Evolutionary conservation across 1,284 basidiomycete species (phyloP).

Genomic region (Papiliotrema flavescens): DNA sequence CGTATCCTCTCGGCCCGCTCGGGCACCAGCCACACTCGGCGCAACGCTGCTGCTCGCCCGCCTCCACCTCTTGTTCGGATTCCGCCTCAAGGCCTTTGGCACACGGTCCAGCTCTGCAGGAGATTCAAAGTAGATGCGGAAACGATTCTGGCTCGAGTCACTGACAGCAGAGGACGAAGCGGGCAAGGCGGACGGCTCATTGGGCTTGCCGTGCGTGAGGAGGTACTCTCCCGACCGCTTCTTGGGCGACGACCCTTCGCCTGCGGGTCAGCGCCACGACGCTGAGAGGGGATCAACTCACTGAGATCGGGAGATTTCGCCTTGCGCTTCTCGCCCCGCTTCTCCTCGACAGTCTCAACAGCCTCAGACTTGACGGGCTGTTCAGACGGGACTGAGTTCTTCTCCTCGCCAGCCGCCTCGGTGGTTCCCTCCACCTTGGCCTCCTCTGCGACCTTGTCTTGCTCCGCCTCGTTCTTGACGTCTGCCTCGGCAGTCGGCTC

Average conservation of each 20-base stretch:
- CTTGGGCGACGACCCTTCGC: conserved; percentile 12
- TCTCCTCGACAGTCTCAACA: conserved; percentile 12
- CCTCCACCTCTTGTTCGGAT: conserved; percentile 61
- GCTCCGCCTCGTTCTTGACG: conserved; percentile 8
- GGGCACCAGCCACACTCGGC: conserved; percentile 21
- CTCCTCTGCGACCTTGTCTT: conserved; percentile 6
- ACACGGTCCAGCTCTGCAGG: conserved; percentile 48
- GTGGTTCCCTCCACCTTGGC: background rate
- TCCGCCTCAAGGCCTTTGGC: conserved; percentile 33
- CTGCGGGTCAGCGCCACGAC: background rate
- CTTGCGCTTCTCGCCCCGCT: conserved; percentile 37
- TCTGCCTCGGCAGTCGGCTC: conserved; percentile 4
- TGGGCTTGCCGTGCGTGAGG: conserved; percentile 40
- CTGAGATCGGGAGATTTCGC: conserved; percentile 33
- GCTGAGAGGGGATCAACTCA: conserved; percentile 1
- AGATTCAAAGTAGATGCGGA: conserved; percentile 51
- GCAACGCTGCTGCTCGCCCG: conserved; percentile 51
- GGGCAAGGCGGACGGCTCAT: conserved; percentile 15
- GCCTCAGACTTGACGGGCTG: conserved; percentile 1
- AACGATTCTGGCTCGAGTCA: conserved; percentile 46
- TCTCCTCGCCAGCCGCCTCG: conserved; percentile 5
- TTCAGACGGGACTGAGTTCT: background rate
- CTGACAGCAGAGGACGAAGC: conserved; percentile 11
- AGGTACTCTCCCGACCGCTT: conserved; percentile 22
- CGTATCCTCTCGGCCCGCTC: conserved; percentile 8